Conservation (phyloP, 2,329 filamentous ascomycete genomes). For the Penicillium sp. region DNA sequence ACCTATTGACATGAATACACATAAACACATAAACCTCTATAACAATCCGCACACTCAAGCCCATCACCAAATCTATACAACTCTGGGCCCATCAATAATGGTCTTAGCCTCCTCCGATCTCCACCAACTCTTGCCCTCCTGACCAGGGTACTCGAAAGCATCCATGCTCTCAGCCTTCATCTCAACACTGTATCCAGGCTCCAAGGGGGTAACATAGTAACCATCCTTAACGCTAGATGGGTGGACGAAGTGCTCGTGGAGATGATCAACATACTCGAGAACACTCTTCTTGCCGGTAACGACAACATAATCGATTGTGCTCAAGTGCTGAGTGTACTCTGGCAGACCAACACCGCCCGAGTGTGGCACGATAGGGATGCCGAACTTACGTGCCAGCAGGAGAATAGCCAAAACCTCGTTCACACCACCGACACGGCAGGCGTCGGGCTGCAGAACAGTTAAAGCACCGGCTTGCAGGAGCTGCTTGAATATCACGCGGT, state of each 20-base stretch:
- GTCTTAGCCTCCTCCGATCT: constrained; percentile 71
- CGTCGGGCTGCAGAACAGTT: constrained; percentile 86
- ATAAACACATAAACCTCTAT: constrained; percentile 9
- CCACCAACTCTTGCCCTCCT: constrained; percentile 82
- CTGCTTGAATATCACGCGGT: constrained; percentile 92
- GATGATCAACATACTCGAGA: constrained; percentile 86
- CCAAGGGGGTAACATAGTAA: constrained; percentile 80
- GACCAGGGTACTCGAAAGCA: constrained; percentile 70
- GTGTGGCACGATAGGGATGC: constrained; percentile 82
- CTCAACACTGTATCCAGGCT: constrained; percentile 87
- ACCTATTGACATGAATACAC: constrained; percentile 21
- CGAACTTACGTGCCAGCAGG: constrained; percentile 68
- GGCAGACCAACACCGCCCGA: constrained; percentile 85
- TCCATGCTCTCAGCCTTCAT: constrained; percentile 91
- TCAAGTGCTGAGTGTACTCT: constrained; percentile 90
- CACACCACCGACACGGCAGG: constrained; percentile 83
- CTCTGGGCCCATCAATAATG: constrained; percentile 61
- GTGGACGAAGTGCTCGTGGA: constrained; percentile 90
- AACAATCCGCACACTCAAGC: neutral
- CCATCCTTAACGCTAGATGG: constrained; percentile 77
- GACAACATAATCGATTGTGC: constrained; percentile 88
- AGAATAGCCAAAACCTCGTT: constrained; percentile 91
- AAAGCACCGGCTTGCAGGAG: constrained; percentile 76
- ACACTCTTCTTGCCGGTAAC: constrained; percentile 78
- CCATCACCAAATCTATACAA: constrained; percentile 25